phyloP scores from a whole-genome alignment of 768 basidiomycete genomes.

The Lactifluus pinguis region DNA sequence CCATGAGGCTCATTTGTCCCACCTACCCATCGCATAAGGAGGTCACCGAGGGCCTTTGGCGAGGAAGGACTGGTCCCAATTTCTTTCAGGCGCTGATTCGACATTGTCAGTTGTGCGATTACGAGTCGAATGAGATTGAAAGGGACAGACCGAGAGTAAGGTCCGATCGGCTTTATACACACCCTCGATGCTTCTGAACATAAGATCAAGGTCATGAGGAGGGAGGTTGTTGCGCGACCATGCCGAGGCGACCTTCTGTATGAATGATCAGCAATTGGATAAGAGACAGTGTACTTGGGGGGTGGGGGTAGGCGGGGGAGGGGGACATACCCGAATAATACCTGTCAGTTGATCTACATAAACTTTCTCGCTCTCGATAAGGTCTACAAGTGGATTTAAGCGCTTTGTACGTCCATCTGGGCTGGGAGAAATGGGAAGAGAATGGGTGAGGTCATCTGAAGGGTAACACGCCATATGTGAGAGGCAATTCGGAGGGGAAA shows the following conservation, averaged over 20 bases:
- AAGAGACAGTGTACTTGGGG: background rate
- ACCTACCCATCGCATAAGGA: constrained; percentile 95
- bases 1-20: background rate
- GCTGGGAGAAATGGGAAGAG: constrained; percentile 13
- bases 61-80: constrained; percentile 89
- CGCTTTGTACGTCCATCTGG: constrained; percentile 48
- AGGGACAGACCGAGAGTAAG: constrained; percentile 55
- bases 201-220: constrained; percentile 80
- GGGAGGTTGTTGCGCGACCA: constrained; percentile 96
- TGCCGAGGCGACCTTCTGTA: constrained; percentile 91
- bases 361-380: constrained; percentile 86
- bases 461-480: background rate
- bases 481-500: background rate
- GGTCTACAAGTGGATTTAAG: constrained; percentile 78
- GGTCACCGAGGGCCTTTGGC: constrained; percentile 88
- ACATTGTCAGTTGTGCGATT: constrained; percentile 10
- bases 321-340: constrained; percentile 71
- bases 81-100: constrained; percentile 76
- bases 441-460: constrained; percentile 6
- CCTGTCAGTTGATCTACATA: constrained; percentile 89
- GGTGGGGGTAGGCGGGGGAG: background rate
- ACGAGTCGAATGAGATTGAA: background rate
- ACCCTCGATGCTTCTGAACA: constrained; percentile 90
- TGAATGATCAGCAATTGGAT: background rate
- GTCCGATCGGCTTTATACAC: constrained; percentile 88